Base-by-base conservation (phyloP, 177 flowering plant species). In the Telopea speciosissima region DNA sequence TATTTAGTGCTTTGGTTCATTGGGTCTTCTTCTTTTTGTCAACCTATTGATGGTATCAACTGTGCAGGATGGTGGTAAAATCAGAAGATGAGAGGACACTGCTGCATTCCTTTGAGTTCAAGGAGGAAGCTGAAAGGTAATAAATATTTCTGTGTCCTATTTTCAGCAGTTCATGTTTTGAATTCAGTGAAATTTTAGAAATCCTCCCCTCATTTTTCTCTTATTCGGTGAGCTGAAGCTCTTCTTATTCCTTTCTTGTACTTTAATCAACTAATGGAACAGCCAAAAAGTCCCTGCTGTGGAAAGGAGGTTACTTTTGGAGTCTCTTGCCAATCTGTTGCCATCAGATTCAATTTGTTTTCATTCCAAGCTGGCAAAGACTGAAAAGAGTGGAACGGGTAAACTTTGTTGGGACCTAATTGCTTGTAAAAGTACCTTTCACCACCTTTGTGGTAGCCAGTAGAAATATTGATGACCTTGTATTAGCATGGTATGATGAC, bases 281-380 rank as follows among this genome's bases (percentile, higher is more conserved):
- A 92, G 97, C 77, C 96, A 90, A 84, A 97, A 93, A 79, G 94
- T 91, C 4, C 93, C 97, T n/a, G 93, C 95, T 1, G 97, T 94
- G 67, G 99, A 94, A 77, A 89, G 99, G 79, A 79, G 89, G 78
- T 68, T 84, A 67, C 91, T 90, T 45, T 69, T 92, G 79, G 91
- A 88, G 74, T 78, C 93, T 45, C 90, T 94, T 69, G 92, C 94
- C 7, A 77, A 64, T 79, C 79, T 87, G 77, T 81, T 94, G 63
- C 97, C 97, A 23, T 68, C 81, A 61, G 83, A 78, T 64, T 31
- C 92, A 16, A 73, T 90, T 40, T 76, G 68, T 2, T 94, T 86
- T 73, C 86, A 91, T 24, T 94, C 97, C 3, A 84, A 85, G 76
- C 77, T 94, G 68, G 80, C 77, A 54, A 85, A 74, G 13, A 86